Percentiles rank a stretch among this genome's conserved stretches.
These are phyloP conservation scores for Earliella scabrosa DNA, from an alignment of 1,284 basidiomycete genomes.

Conservation along the genomic window DNA sequence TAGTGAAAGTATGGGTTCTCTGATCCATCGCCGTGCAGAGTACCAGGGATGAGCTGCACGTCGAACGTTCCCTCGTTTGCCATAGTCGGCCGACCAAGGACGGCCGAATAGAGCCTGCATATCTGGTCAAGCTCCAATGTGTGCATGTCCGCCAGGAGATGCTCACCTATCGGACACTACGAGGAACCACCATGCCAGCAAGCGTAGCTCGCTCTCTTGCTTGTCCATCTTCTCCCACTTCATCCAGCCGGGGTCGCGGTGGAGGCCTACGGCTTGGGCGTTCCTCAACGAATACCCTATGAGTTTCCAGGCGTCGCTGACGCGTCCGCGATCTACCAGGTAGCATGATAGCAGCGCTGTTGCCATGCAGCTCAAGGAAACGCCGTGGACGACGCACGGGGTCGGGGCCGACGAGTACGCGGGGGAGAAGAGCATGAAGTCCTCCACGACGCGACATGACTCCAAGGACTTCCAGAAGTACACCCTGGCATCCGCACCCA, in stretches of 20 bases:
- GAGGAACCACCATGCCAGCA: constrained; percentile 54
- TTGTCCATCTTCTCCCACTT: constrained; percentile 53
- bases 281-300: constrained; percentile 47
- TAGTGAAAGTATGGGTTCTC: constrained; percentile 42
- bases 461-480: constrained; percentile 50
- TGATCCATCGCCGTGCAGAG: constrained; percentile 39
- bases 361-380: constrained; percentile 50
- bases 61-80: constrained; percentile 42
- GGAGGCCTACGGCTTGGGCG: constrained; percentile 54
- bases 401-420: constrained; percentile 38
- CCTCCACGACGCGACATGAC: constrained; percentile 50
- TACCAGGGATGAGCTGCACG: constrained; percentile 38
- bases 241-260: constrained; percentile 52
- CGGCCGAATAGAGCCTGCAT: constrained; percentile 1
- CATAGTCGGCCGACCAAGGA: constrained; percentile 38
- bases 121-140: no score
- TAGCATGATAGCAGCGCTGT: constrained; percentile 49
- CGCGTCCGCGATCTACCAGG: constrained; percentile 49
- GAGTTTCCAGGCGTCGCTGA: constrained; percentile 60
- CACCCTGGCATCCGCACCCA: constrained; percentile 34
- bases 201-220: constrained; percentile 48
- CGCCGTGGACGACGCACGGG: constrained; percentile 48
- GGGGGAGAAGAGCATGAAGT: constrained; percentile 45
- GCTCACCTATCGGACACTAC: constrained; percentile 49
- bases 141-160: not conserved